Conservation (phyloP, 306 rosid genomes). For the Ziziphus jujuba region DNA sequence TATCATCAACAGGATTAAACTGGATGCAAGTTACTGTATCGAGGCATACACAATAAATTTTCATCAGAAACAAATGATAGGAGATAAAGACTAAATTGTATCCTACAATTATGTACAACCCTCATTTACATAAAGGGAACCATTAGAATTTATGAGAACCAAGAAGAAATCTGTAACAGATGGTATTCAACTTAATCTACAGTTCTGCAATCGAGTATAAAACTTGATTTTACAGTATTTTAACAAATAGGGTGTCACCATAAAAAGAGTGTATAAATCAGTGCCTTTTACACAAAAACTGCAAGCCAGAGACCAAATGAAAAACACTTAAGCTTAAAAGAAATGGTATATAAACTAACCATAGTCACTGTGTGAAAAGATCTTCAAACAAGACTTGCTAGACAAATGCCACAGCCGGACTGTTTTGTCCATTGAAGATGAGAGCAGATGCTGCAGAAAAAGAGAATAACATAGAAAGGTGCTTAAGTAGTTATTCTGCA, state of each 20-base stretch:
- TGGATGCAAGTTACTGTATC: constrained; percentile 99
- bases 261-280: constrained; percentile 9
- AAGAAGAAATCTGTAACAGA: constrained; percentile 6
- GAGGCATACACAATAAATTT: constrained; percentile 42
- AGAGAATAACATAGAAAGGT: constrained; percentile 12
- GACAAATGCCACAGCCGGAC: constrained; percentile 96
- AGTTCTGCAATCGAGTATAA: too few relatives aligned
- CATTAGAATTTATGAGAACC: neutral
- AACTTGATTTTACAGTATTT: too few relatives aligned
- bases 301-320: constrained; percentile 19
- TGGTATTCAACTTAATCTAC: too few relatives aligned
- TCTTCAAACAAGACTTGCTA: constrained; percentile 77
- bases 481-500: neutral
- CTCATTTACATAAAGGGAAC: constrained; percentile 9
- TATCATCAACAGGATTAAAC: constrained; percentile 97
- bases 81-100: neutral
- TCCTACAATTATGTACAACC: neutral
- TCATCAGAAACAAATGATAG: constrained; percentile 39
- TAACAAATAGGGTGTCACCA: neutral
- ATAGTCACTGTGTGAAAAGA: constrained; percentile 89
- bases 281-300: constrained; percentile 14
- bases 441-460: constrained; percentile 80
- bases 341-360: constrained; percentile 56
- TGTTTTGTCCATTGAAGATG: constrained; percentile 99
- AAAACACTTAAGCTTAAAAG: constrained; percentile 9